A percentile compares a stretch with the other conserved stretches of the same genome.
phyloP scores from a whole-genome alignment of 148 eudicot genomes.

The Silene conica region DNA sequence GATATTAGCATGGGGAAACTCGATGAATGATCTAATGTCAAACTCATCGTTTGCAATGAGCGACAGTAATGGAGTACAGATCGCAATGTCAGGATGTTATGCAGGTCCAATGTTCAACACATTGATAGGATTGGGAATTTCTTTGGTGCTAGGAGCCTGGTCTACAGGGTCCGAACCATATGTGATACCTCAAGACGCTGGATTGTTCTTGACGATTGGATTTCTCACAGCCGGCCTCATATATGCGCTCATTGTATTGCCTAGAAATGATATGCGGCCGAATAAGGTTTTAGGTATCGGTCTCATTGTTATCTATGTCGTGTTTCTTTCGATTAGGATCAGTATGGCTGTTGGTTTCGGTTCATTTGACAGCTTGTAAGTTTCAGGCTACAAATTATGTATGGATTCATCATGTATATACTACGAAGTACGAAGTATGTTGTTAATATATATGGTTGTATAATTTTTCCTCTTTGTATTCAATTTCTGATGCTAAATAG shows the following conservation, averaged over 20 bases:
- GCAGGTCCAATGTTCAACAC: slow-evolving; percentile 81
- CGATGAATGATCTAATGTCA: slow-evolving; percentile 64
- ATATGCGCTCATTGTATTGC: slow-evolving; percentile 55
- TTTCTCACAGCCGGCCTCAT: slow-evolving; percentile 47
- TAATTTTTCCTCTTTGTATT: not conserved
- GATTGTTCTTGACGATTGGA: slow-evolving; percentile 47
- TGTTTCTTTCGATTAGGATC: slow-evolving; percentile 47
- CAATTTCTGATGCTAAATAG: not conserved
- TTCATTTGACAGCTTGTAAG: slow-evolving; percentile 22
- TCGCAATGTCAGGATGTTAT: slow-evolving; percentile 73
- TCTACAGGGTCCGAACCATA: slow-evolving; percentile 37
- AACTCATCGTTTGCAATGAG: slow-evolving; percentile 63
- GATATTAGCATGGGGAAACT: slow-evolving; percentile 73
- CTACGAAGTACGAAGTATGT: no score
- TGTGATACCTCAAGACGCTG: slow-evolving; percentile 33
- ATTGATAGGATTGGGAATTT: slow-evolving; percentile 54
- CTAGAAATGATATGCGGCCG: slow-evolving; percentile 57
- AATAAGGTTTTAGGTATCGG: slow-evolving; percentile 54
- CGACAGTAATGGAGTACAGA: slow-evolving; percentile 54
- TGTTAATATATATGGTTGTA: no score
- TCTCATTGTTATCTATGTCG: slow-evolving; percentile 44
- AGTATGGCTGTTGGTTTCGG: slow-evolving; percentile 42
- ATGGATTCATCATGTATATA: not conserved
- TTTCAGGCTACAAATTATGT: slow-evolving; percentile 4
- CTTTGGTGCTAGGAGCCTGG: slow-evolving; percentile 63